Conservation (phyloP, 2,329 filamentous ascomycete genomes). For the Ciborinia camelliae region DNA sequence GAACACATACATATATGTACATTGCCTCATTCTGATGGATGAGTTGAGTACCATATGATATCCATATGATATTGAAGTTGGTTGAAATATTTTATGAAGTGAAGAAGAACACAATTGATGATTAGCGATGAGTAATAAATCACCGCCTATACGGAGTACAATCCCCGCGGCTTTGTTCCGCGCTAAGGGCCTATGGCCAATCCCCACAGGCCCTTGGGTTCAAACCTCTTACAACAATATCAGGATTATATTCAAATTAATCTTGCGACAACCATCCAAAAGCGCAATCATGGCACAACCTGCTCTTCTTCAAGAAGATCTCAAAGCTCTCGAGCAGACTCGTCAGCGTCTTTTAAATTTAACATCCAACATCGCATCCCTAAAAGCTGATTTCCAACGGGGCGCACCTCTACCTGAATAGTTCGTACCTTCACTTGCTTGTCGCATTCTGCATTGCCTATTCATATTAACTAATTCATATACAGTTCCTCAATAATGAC, state of each 20-base stretch:
- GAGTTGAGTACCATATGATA: background rate
- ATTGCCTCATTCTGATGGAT: background rate
- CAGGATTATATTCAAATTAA: background rate
- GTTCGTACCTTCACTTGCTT: constrained; percentile 43
- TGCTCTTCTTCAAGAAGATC: constrained; percentile 46
- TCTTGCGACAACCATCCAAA: constrained; percentile 1
- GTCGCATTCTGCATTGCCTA: background rate
- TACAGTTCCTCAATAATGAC: constrained; percentile 66
- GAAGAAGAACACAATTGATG: background rate
- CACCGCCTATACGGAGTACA: no score
- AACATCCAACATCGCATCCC: constrained; percentile 62
- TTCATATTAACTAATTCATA: constrained; percentile 20
- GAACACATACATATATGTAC: background rate
- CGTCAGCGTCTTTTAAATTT: constrained; percentile 66
- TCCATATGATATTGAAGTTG: no score
- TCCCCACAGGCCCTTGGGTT: background rate
- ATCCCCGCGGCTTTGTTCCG: background rate
- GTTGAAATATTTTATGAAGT: no score
- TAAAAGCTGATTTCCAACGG: constrained; percentile 58
- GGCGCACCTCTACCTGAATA: constrained; percentile 65
- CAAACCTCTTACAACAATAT: background rate
- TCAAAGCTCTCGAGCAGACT: constrained; percentile 68
- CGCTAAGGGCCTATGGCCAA: background rate
- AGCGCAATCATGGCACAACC: constrained; percentile 28
- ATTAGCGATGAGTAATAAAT: no score